Base-by-base conservation (phyloP, 2,329 filamentous ascomycete genomes). In the Aspergillus glaucus region DNA sequence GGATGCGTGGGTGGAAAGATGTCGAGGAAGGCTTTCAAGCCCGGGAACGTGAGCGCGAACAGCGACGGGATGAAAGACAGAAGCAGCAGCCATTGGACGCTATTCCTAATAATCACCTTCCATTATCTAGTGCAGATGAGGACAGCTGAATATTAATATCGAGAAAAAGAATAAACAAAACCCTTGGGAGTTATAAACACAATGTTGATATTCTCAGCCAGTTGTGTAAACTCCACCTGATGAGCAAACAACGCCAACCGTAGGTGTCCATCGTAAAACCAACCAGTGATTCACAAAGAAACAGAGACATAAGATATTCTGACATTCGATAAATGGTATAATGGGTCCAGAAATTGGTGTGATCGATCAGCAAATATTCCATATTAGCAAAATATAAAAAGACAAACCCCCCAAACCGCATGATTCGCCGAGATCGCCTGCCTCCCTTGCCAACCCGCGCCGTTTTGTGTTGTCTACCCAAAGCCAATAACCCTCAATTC, bases 41-140 rank as follows among this genome's bases (percentile, higher is more conserved):
- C 24, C 51, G 83, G 76, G 56, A 81, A 80, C 74, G 83, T 39
- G 78, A 80, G 49, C 79, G 87, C 52, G 78, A 80, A 60, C 73
- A 84, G 53, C 80, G 58, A 48, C 60, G 62, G 46, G 58, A 65
- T 26, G 53, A 47, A 42, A 61, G 57, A 46, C 55, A 47, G 41
- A 50, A 34, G 17, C 24, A 19, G 46, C 26, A 30, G 26, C 5
- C 26, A 30, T 30, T 30, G 10, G 34, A 30, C 9, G 17, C 22
- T 10, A 36, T 21, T 36, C 15, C 12, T 9, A 26, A 34, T 22
- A 30, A 45, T 12, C 10, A n/a, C 10, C 15, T 34, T 34, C 43
- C 15, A 34, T 15, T 4, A 22, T 19, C 26, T 12, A 30, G 26
- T 30, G 10, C 26, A 30, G 26, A 9, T 5, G 26, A 30, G 26